A percentile compares a stretch with the other conserved stretches of the same genome.
These are phyloP conservation scores for Tolypocladium paradoxum DNA, from an alignment of 2,329 filamentous ascomycete species.

Conservation along the genomic window DNA sequence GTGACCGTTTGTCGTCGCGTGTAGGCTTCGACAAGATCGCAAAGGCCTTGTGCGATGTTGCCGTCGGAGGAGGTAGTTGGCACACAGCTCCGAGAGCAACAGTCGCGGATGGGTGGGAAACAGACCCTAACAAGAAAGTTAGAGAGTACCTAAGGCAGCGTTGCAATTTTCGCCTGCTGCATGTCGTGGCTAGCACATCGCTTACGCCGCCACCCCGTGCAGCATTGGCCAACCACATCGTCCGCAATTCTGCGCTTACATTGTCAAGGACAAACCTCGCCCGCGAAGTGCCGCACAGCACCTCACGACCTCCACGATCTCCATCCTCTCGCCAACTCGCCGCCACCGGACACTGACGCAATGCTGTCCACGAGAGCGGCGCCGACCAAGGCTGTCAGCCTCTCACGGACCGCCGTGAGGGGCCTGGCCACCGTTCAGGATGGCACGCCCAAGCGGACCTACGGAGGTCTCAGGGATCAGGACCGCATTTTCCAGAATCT, in stretches of 20 bases:
- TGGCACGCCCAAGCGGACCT: constrained; percentile 55
- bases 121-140: not conserved
- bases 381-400: constrained; percentile 25
- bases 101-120: not conserved
- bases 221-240: constrained; percentile 31
- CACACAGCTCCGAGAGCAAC: not conserved
- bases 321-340: constrained; percentile 8
- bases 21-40: not conserved
- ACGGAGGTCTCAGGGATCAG: constrained; percentile 87
- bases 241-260: constrained; percentile 26
- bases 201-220: constrained; percentile 15
- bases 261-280: constrained; percentile 15
- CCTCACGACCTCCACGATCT: constrained; percentile 15
- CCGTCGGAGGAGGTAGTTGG: too few species aligned
- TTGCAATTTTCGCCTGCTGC: rapidly evolving
- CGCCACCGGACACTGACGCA: constrained; percentile 21
- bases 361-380: constrained; percentile 36
- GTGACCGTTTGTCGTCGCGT: not conserved
- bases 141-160: not conserved
- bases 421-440: constrained; percentile 76
- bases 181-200: constrained; percentile 18
- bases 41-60: not conserved
- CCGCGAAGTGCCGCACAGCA: constrained; percentile 24
- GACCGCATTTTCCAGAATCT: constrained; percentile 99
- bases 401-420: constrained; percentile 42